Percentiles rank a stretch among this genome's conserved stretches.
These are phyloP conservation scores for Avena atlantica DNA, from an alignment of 176 grass and related monocot genomes.

Conservation along the genomic window DNA sequence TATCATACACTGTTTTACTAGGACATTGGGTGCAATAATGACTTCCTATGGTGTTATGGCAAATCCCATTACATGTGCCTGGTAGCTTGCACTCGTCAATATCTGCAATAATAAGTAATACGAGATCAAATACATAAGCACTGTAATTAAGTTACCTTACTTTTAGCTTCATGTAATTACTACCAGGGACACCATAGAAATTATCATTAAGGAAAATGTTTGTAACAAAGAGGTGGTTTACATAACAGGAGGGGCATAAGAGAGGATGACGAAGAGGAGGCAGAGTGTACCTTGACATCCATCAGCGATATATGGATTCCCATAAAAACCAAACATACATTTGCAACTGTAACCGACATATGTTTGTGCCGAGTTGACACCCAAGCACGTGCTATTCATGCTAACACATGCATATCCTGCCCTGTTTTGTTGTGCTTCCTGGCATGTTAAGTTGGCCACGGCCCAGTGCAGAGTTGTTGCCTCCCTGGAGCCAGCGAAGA, in stretches of 20 bases:
- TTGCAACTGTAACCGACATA: not conserved
- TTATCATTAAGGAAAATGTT: not conserved
- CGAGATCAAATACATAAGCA: not conserved
- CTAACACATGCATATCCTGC: conserved; percentile 30
- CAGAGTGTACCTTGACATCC: not conserved
- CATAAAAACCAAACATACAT: not conserved
- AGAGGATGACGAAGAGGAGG: not conserved
- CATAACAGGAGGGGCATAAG: not conserved
- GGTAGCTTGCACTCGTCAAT: not conserved
- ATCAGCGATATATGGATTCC: not conserved
- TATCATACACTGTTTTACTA: not conserved
- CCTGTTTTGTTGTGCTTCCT: not conserved
- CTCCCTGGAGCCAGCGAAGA: not conserved
- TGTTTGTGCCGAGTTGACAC: not conserved
- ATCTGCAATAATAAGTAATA: not conserved
- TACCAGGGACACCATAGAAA: not conserved
- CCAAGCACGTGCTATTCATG: conserved; percentile 29
- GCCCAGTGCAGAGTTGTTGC: conserved; percentile 6
- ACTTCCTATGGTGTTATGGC: not conserved
- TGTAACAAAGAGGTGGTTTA: not conserved
- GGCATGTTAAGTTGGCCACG: conserved; percentile 30
- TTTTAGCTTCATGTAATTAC: not conserved
- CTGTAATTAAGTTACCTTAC: not conserved
- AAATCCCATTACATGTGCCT: not conserved
- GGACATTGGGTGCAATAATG: not conserved